A percentile compares a stretch with the other conserved stretches of the same genome.
Conservation (phyloP, 176 grass and related monocot species). For the Themeda triandra region DNA sequence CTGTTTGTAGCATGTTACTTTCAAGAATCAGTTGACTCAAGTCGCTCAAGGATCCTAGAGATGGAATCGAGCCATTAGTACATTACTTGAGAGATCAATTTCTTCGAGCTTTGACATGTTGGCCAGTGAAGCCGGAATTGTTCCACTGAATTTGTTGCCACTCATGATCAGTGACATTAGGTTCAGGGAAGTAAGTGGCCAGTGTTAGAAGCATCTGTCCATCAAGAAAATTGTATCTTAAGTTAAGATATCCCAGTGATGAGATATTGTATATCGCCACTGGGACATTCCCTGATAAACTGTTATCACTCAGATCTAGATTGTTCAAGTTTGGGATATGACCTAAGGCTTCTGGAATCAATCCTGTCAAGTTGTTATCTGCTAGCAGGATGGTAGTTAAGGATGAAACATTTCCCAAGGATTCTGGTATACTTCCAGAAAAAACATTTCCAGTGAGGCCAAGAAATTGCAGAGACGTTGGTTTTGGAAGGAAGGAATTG, state of each 20-base stretch:
- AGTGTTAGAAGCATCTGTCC: not conserved
- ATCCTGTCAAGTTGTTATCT: not conserved
- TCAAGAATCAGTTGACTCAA: not conserved
- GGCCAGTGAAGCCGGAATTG: not conserved
- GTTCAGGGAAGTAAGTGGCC: conserved; percentile 12
- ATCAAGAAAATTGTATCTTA: not conserved
- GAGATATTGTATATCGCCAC: conserved; percentile 18
- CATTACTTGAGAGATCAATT: conserved; percentile 27
- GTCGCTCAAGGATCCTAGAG: conserved; percentile 4
- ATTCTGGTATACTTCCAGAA: not conserved
- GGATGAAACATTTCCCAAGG: conserved; percentile 36
- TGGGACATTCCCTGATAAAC: not conserved
- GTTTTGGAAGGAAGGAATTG: not conserved
- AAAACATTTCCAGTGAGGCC: not conserved
- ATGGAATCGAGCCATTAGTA: not conserved
- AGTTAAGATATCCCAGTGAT: not conserved
- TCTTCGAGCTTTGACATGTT: not conserved
- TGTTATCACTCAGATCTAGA: conserved; percentile 2
- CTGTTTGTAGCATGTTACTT: not conserved
- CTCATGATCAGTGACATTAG: not conserved
- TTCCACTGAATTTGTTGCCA: not conserved
- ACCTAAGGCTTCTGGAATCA: conserved; percentile 11
- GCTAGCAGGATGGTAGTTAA: conserved; percentile 1
- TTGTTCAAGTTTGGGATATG: not conserved
- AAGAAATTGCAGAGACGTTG: not conserved